Conservation (phyloP, 768 basidiomycete genomes). For the Dictyophora rubrovolvata region DNA sequence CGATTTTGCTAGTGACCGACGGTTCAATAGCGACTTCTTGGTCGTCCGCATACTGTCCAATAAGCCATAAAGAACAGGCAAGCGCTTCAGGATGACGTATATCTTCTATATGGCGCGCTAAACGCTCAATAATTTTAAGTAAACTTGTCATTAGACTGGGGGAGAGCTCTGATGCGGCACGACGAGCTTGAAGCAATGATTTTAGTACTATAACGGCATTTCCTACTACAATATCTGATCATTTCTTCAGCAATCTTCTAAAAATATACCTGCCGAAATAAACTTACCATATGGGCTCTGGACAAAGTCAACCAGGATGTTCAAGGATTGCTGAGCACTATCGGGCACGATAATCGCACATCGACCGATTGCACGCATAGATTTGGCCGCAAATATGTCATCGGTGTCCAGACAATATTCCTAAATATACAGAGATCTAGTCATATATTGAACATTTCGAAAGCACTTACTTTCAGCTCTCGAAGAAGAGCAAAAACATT, state of each 20-base stretch:
- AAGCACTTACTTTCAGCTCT: slow-evolving; percentile 68
- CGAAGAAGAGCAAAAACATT: slow-evolving; percentile 64
- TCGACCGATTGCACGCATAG: slow-evolving; percentile 70
- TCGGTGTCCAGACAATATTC: slow-evolving; percentile 75
- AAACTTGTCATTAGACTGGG: slow-evolving; percentile 17
- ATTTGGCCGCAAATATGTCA: slow-evolving; percentile 57
- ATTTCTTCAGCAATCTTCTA: background rate
- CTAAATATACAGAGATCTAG: slow-evolving; percentile 27
- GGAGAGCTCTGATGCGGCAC: slow-evolving; percentile 36
- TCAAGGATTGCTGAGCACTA: slow-evolving; percentile 60
- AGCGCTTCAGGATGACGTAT: slow-evolving; percentile 73
- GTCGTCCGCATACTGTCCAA: slow-evolving; percentile 70
- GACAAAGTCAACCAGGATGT: slow-evolving; percentile 69
- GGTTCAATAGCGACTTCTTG: slow-evolving; percentile 13
- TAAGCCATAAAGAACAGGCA: slow-evolving; percentile 87
- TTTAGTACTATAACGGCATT: slow-evolving; percentile 81
- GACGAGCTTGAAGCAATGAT: slow-evolving; percentile 51
- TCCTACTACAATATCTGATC: slow-evolving; percentile 62
- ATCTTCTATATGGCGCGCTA: slow-evolving; percentile 69
- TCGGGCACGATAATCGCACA: slow-evolving; percentile 63
- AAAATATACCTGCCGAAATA: background rate
- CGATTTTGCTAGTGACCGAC: slow-evolving; percentile 44
- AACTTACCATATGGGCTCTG: slow-evolving; percentile 60
- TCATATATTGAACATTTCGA: background rate
- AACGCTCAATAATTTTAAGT: slow-evolving; percentile 61